phyloP scores from a whole-genome alignment of 257 asterid genomes.

The Verbascum thapsus region DNA sequence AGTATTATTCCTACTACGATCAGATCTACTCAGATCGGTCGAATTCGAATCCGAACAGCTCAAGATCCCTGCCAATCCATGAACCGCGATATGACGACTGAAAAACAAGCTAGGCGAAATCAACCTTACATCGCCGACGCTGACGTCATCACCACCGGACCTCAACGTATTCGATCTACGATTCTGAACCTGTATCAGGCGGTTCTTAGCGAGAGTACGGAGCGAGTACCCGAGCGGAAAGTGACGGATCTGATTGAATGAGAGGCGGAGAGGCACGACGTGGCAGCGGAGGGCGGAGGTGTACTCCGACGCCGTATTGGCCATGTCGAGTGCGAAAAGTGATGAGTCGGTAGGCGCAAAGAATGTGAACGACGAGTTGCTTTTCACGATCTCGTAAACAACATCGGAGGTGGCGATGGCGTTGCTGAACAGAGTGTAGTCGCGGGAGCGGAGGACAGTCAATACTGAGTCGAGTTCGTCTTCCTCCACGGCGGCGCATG shows the following conservation, averaged over 20 bases:
- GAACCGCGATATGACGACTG: slow-evolving; percentile 36
- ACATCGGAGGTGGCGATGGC: slow-evolving; percentile 42
- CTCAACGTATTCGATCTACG: slow-evolving; percentile 1
- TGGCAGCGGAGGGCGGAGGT: slow-evolving; percentile 40
- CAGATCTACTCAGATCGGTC: no score
- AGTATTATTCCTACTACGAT: no score
- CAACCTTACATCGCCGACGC: slow-evolving; percentile 24
- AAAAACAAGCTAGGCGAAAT: slow-evolving; percentile 37
- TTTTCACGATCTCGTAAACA: slow-evolving; percentile 25
- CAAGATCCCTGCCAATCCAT: slow-evolving; percentile 41
- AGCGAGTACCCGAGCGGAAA: background rate
- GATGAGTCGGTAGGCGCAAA: slow-evolving; percentile 39
- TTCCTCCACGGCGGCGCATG: slow-evolving; percentile 26
- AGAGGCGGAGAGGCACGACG: slow-evolving; percentile 33
- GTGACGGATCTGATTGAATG: slow-evolving; percentile 28
- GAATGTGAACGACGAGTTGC: slow-evolving; percentile 33
- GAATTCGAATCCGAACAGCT: slow-evolving; percentile 14
- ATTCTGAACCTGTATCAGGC: slow-evolving; percentile 7
- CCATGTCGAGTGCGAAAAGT: slow-evolving; percentile 37
- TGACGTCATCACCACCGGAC: background rate
- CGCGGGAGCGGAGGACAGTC: slow-evolving; percentile 30
- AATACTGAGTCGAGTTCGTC: slow-evolving; percentile 34
- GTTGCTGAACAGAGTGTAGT: slow-evolving; percentile 41
- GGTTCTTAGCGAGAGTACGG: slow-evolving; percentile 22
- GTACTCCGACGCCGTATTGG: slow-evolving; percentile 34